Evolutionary conservation across 345 rosid genomes (phyloP).

Genomic region (Moricandia arvensis): DNA sequence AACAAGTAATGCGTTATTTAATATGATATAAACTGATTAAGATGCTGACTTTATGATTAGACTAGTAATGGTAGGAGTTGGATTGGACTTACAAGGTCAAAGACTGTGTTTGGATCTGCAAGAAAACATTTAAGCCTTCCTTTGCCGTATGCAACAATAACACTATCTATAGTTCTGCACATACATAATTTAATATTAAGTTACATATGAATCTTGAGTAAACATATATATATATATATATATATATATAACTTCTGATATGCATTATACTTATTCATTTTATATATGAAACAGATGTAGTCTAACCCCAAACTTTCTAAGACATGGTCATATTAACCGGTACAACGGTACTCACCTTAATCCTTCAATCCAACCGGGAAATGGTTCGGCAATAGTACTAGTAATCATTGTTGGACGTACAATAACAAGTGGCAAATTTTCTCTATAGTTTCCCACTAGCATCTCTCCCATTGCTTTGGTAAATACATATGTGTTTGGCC

Average conservation of each 20-base stretch:
- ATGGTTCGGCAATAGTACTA: constrained; percentile 71
- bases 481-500: constrained; percentile 88
- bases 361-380: constrained; percentile 87
- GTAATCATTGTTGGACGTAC: constrained; percentile 68
- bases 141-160: constrained; percentile 46
- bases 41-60: not conserved
- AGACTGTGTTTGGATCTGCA: constrained; percentile 33
- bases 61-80: not conserved
- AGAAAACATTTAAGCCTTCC: constrained; percentile 48
- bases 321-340: too few relatives aligned
- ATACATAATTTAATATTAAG: not conserved
- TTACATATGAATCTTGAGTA: not conserved
- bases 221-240: not conserved
- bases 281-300: not conserved
- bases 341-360: constrained; percentile 40
- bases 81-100: constrained; percentile 51
- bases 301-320: too few relatives aligned
- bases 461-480: constrained; percentile 91
- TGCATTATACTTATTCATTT: not conserved
- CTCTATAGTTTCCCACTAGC: constrained; percentile 52
- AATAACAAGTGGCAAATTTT: constrained; percentile 52
- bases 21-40: not conserved
- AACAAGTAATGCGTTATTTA: not conserved
- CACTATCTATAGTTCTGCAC: constrained; percentile 65
- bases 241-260: not conserved